phyloP scores from a whole-genome alignment of 768 basidiomycete genomes.

The Serendipita vermifera region DNA sequence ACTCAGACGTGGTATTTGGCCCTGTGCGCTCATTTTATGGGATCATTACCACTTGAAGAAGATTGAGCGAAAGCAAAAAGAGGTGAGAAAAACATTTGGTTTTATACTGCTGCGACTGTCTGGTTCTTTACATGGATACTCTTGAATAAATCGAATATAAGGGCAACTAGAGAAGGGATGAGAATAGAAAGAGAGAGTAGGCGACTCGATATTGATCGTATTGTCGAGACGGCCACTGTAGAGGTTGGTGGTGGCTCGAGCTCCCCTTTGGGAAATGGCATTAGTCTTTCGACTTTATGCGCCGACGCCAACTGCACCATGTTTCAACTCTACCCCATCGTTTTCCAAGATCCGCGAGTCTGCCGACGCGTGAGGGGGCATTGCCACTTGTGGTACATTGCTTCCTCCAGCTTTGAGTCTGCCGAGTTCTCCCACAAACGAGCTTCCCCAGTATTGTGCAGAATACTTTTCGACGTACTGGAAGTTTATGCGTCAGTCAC shows the following conservation, averaged over 20 bases:
- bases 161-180: no score
- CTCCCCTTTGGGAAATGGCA: neutral
- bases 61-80: no score
- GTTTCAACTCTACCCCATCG: conserved; percentile 12
- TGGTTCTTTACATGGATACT: no score
- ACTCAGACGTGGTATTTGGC: neutral
- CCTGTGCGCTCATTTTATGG: neutral
- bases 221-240: neutral
- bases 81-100: no score
- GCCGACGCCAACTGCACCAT: conserved; percentile 9
- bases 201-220: no score
- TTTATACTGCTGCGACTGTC: no score
- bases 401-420: conserved; percentile 15
- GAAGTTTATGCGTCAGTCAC: neutral
- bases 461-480: conserved; percentile 88
- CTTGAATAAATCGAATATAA: no score
- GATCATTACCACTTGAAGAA: neutral
- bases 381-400: conserved; percentile 6
- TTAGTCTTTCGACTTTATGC: neutral
- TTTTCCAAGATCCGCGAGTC: neutral
- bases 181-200: no score
- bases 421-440: conserved; percentile 77
- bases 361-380: neutral
- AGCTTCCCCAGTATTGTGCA: conserved; percentile 83
- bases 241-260: neutral